phyloP scores from a whole-genome alignment of 768 basidiomycete species.

The Suillus ampliporus region DNA sequence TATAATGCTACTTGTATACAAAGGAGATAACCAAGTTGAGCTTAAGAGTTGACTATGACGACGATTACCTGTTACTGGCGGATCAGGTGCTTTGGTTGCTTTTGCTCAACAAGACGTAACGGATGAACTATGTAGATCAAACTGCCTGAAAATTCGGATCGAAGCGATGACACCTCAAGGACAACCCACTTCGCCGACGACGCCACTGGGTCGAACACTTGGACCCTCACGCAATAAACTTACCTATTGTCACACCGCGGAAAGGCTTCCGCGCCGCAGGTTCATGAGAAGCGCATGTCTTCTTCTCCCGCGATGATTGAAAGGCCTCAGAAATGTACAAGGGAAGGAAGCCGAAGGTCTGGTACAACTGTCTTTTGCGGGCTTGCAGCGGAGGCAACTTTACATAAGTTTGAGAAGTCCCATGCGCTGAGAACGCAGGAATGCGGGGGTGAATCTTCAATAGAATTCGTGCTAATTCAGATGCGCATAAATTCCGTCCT shows the following conservation, averaged over 20 bases:
- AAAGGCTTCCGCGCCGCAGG: not conserved
- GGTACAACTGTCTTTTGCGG: not conserved
- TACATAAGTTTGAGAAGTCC: not conserved
- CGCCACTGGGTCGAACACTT: not conserved
- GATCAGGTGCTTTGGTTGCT: not conserved
- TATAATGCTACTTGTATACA: not conserved
- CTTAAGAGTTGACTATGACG: not conserved
- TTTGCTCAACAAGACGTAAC: not conserved
- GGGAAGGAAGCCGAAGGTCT: not conserved
- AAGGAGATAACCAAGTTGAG: not conserved
- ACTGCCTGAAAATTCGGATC: not conserved
- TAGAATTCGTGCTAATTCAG: not conserved
- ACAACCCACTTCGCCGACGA: not conserved
- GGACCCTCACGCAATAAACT: not conserved
- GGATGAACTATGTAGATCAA: not conserved
- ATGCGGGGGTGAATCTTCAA: slow-evolving; percentile 1
- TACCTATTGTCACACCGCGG: not conserved
- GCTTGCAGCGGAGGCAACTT: not conserved
- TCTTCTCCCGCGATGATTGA: slow-evolving; percentile 12
- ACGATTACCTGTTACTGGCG: not conserved
- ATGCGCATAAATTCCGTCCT: slow-evolving; percentile 5
- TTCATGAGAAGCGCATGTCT: not conserved
- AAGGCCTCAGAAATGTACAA: not conserved
- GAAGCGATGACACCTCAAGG: not conserved
- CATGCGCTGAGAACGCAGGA: not conserved